Evolutionary conservation across 73 alveolate genomes (phyloP).

Genomic region (Tetrahymena malaccensis): DNA sequence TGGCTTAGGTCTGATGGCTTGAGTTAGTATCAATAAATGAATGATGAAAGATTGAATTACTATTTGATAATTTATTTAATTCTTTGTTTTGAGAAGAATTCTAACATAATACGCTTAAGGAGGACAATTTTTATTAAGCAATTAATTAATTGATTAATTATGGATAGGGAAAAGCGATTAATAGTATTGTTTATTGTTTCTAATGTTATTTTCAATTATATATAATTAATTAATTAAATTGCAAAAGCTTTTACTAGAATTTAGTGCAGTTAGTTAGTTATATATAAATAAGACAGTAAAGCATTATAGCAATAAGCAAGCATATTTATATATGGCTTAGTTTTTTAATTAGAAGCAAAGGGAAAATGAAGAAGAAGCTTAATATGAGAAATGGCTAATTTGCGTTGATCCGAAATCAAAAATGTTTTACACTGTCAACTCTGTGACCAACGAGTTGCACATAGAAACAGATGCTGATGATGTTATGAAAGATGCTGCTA

Average conservation of each 20-base stretch:
- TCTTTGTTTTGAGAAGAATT: neutral
- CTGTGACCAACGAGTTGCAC: neutral
- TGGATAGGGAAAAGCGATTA: neutral
- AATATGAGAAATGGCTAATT: constrained; percentile 4
- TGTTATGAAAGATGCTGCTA: neutral
- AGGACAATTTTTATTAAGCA: no score
- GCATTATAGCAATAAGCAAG: neutral
- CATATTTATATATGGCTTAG: neutral
- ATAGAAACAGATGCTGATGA: neutral
- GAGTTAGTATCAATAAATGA: no score
- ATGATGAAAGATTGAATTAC: neutral
- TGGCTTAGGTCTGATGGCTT: neutral
- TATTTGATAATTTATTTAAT: no score
- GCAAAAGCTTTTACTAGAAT: neutral
- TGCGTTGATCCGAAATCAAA: neutral
- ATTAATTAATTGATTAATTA: no score
- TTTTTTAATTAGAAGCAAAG: neutral
- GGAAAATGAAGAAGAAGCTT: neutral
- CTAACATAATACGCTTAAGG: neutral
- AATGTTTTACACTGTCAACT: neutral
- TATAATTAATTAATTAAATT: no score
- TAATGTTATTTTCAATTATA: neutral
- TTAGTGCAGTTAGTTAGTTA: neutral
- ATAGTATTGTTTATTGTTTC: neutral
- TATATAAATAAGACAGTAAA: neutral